Conservation (phyloP, 768 basidiomycete species). For the Neoboletus brunneissimus region DNA sequence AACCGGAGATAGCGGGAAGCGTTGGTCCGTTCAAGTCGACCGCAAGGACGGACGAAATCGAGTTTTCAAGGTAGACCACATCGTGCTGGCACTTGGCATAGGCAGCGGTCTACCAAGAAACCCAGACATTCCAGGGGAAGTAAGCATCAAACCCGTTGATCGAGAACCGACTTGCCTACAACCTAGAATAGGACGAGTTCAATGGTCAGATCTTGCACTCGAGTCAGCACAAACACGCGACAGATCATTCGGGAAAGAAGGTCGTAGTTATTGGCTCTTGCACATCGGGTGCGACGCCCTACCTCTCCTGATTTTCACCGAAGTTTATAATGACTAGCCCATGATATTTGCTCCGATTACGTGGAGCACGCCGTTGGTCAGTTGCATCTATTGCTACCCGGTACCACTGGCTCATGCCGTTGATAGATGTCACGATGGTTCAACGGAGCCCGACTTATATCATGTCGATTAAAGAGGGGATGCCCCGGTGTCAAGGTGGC, state of each 20-base stretch:
- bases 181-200: slow-evolving; percentile 46
- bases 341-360: slow-evolving; percentile 50
- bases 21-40: slow-evolving; percentile 45
- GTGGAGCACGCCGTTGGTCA: slow-evolving; percentile 44
- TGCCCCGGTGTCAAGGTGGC: slow-evolving; percentile 25
- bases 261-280: slow-evolving; percentile 67
- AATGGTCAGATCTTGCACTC: slow-evolving; percentile 65
- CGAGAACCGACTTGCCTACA: background rate
- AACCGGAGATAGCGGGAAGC: slow-evolving; percentile 30
- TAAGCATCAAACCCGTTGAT: slow-evolving; percentile 12
- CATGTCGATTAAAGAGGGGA: slow-evolving; percentile 44
- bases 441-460: slow-evolving; percentile 56
- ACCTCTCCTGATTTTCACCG: background rate
- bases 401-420: background rate
- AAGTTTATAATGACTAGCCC: slow-evolving; percentile 30
- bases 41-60: slow-evolving; percentile 36
- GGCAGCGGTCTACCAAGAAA: slow-evolving; percentile 44
- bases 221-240: slow-evolving; percentile 49
- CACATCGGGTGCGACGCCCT: slow-evolving; percentile 48
- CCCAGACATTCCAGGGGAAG: slow-evolving; percentile 45
- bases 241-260: slow-evolving; percentile 63
- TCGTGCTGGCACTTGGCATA: slow-evolving; percentile 49
- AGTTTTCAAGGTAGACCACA: slow-evolving; percentile 43
- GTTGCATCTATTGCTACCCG: slow-evolving; percentile 6
- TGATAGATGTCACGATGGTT: slow-evolving; percentile 43